Percentiles rank a stretch among this genome's conserved stretches.
phyloP scores from a whole-genome alignment of 106 monocot species.

The Acorus calamus region DNA sequence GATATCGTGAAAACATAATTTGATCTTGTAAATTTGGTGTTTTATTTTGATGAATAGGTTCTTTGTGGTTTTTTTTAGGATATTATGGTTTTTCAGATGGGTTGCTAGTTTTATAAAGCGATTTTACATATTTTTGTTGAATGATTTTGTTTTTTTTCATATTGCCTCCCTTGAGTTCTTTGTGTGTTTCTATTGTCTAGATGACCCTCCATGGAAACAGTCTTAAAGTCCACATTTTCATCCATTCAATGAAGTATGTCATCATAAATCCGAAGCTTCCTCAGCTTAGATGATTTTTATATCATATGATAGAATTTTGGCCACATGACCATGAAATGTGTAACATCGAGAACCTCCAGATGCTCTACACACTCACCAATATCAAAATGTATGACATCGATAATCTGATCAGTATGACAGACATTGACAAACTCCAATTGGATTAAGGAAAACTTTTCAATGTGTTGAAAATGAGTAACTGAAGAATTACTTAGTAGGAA shows the following conservation, averaged over 20 bases:
- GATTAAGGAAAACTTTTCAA: constrained; percentile 68
- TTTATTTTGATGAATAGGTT: too few relatives aligned
- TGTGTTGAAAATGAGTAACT: constrained; percentile 72
- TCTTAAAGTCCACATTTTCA: constrained; percentile 79
- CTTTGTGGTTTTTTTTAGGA: too few relatives aligned
- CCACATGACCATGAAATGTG: constrained; percentile 80
- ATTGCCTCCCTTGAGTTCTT: too few relatives aligned
- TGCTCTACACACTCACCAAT: constrained; percentile 72
- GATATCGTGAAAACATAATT: too few relatives aligned
- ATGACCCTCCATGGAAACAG: constrained; percentile 26
- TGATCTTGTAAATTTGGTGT: too few relatives aligned
- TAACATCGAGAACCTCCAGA: constrained; percentile 79
- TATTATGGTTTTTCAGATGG: too few relatives aligned
- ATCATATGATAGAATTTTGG: constrained; percentile 88
- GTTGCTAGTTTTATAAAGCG: too few relatives aligned
- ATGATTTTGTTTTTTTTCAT: too few relatives aligned
- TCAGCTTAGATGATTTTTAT: constrained; percentile 61
- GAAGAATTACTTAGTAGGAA: constrained; percentile 72
- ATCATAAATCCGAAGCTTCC: constrained; percentile 78
- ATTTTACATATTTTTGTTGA: too few relatives aligned
- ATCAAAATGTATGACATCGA: constrained; percentile 65
- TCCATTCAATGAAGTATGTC: constrained; percentile 81
- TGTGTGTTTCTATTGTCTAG: too few relatives aligned
- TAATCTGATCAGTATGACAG: constrained; percentile 9
- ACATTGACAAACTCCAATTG: constrained; percentile 85